These are phyloP conservation scores for Coelastrella sp. DNA, from an alignment of 139 green algal species.

Conservation along the genomic window DNA sequence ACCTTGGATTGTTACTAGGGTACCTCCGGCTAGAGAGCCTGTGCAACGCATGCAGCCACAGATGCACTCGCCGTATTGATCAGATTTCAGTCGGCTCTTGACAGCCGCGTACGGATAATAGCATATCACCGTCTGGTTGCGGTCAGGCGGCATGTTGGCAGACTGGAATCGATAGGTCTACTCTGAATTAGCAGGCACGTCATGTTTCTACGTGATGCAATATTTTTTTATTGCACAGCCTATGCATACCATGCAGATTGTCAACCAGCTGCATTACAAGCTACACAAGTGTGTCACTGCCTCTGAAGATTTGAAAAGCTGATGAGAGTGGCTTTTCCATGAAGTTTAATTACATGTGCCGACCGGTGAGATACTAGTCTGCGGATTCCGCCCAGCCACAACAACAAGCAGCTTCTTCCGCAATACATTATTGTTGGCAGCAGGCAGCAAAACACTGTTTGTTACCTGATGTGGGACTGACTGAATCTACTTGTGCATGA, in stretches of 20 bases:
- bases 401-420: too few species aligned
- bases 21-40: slow-evolving; percentile 20
- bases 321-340: too few species aligned
- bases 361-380: neutral
- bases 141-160: too few species aligned
- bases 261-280: neutral
- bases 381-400: too few species aligned
- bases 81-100: neutral
- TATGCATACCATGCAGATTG: neutral
- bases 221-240: too few species aligned
- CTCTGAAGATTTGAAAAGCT: neutral
- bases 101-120: neutral
- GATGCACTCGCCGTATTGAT: neutral
- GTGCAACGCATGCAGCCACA: neutral
- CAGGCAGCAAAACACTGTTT: too few species aligned
- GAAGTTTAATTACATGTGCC: too few species aligned
- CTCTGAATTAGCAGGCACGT: too few species aligned
- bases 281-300: neutral
- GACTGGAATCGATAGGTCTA: too few species aligned
- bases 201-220: too few species aligned
- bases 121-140: too few species aligned
- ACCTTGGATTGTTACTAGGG: slow-evolving; percentile 1
- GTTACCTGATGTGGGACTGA: slow-evolving; percentile 13
- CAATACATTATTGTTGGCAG: too few species aligned
- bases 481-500: neutral